Conservation (phyloP, 495 filamentous ascomycete species). For the Hypoxylon fuscum region DNA sequence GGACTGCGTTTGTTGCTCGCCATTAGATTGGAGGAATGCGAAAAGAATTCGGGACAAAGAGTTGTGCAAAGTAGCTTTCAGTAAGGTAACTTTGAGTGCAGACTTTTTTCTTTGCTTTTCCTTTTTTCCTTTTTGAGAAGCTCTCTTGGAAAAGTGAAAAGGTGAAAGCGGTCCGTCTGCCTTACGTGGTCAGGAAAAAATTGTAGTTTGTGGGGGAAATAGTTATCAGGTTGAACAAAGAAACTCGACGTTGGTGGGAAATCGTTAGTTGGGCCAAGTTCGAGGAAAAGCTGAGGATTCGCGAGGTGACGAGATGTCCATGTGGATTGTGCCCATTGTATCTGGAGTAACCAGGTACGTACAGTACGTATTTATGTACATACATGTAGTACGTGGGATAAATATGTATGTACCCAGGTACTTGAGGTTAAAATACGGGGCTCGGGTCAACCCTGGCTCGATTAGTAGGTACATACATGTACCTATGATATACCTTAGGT, state of each 20-base stretch:
- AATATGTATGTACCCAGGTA: conserved; percentile 15
- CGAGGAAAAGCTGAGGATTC: conserved; percentile 26
- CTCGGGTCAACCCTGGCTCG: conserved; percentile 23
- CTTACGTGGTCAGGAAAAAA: too few species aligned
- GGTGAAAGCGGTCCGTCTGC: too few species aligned
- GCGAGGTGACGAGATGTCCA: conserved; percentile 33
- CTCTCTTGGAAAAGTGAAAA: too few species aligned
- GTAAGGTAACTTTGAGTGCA: background rate
- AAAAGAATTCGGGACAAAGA: conserved; percentile 4
- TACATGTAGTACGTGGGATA: too few species aligned
- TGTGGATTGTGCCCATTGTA: conserved; percentile 23
- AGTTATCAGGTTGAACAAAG: conserved; percentile 1
- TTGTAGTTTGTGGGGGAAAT: background rate
- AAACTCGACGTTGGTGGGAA: conserved; percentile 11
- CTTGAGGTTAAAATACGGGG: conserved; percentile 25
- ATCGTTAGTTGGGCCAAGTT: conserved; percentile 16
- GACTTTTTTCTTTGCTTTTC: background rate
- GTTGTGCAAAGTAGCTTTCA: background rate
- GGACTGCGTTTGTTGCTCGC: conserved; percentile 38
- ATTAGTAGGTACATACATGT: background rate
- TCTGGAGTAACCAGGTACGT: background rate
- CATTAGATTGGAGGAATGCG: conserved; percentile 29
- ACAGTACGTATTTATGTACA: too few species aligned
- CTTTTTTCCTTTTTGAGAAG: background rate
- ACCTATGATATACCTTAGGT: conserved; percentile 2